Percentiles rank a stretch among this genome's conserved stretches.
These are phyloP conservation scores for Lasiodiplodia hormozganensis DNA, from an alignment of 2,329 filamentous ascomycete genomes.

Conservation along the genomic window DNA sequence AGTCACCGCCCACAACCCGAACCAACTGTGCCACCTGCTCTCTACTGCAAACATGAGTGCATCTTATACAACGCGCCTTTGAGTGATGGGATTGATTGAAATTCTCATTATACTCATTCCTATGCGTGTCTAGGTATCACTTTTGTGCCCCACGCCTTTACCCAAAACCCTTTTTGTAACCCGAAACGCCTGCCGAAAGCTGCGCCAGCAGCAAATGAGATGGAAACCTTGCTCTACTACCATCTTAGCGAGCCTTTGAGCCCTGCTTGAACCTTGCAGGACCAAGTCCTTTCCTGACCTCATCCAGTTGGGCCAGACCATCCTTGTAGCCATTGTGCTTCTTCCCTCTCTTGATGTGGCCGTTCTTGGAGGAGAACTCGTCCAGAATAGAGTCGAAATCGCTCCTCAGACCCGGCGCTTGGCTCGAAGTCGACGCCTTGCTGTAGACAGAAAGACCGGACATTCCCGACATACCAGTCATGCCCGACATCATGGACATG, in stretches of 20 bases:
- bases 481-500: conserved; percentile 54
- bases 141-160: not conserved
- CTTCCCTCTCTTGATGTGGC: conserved; percentile 65
- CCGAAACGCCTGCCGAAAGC: not conserved
- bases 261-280: conserved; percentile 59
- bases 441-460: conserved; percentile 45
- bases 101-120: conserved; percentile 4
- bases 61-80: not conserved
- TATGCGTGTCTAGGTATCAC: conserved; percentile 18
- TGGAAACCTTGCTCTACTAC: not conserved
- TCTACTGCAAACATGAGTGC: not conserved
- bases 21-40: not conserved
- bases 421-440: conserved; percentile 41
- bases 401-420: conserved; percentile 64
- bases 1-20: not conserved
- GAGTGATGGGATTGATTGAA: not conserved
- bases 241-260: not conserved
- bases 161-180: not conserved
- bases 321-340: conserved; percentile 83
- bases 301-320: conserved; percentile 88
- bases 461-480: conserved; percentile 59
- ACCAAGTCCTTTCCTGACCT: conserved; percentile 81
- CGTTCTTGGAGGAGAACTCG: conserved; percentile 80
- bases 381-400: conserved; percentile 94
- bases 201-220: conserved; percentile 2